phyloP scores from a whole-genome alignment of 352 stramenopile genomes.

The Globisporangium orthogonon region DNA sequence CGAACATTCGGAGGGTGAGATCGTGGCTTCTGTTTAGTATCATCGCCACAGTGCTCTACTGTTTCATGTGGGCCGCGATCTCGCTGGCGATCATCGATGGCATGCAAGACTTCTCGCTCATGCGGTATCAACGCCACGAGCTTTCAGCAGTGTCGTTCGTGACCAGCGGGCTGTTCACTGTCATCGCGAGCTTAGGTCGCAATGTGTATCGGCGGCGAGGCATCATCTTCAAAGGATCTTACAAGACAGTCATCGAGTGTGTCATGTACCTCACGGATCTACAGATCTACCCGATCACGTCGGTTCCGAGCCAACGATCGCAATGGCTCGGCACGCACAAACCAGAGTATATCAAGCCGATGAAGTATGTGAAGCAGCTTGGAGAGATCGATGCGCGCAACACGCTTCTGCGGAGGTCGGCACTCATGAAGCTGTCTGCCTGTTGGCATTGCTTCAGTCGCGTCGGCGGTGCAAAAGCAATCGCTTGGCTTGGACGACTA shows the following conservation, averaged over 20 bases:
- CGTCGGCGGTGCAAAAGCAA: neutral
- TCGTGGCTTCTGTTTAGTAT: conserved; percentile 8
- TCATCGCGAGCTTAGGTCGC: conserved; percentile 10
- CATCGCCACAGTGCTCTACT: neutral
- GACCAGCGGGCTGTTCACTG: conserved; percentile 7
- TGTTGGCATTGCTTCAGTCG: neutral
- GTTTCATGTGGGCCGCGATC: conserved; percentile 1
- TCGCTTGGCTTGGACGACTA: neutral
- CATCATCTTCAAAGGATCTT: neutral
- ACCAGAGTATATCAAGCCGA: conserved; percentile 5
- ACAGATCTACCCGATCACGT: neutral
- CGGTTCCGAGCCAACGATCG: neutral
- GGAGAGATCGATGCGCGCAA: conserved; percentile 4
- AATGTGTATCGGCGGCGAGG: conserved; percentile 12
- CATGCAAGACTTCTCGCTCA: conserved; percentile 1
- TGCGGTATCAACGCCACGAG: conserved; percentile 1
- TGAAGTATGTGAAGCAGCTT: conserved; percentile 6
- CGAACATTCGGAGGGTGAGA: conserved; percentile 10
- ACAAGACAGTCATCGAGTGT: conserved; percentile 5
- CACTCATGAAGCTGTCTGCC: neutral
- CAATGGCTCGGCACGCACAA: neutral
- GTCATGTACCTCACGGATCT: conserved; percentile 9
- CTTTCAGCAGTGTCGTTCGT: conserved; percentile 6
- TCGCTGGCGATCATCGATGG: conserved; percentile 1
- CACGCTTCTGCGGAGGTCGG: conserved; percentile 1